Conservation (phyloP, 2,329 filamentous ascomycete species). For the Ceratocystiopsis brevicomis region DNA sequence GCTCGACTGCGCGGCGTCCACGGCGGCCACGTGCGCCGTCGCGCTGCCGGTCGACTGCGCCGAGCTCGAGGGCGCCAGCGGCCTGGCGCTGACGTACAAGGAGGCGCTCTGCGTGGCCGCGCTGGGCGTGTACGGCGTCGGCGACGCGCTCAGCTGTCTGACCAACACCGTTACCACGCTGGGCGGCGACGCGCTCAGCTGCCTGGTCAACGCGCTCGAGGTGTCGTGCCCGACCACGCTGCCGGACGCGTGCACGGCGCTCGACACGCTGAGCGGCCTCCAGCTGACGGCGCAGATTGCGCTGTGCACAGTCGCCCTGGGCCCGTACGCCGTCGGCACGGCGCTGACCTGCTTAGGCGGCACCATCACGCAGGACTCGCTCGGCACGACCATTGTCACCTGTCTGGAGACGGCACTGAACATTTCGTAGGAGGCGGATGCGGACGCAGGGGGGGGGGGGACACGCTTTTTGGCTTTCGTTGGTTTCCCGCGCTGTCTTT, state of each 20-base stretch:
- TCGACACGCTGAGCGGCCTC: not conserved
- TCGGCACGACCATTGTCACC: slow-evolving; percentile 3
- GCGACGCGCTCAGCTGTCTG: slow-evolving; percentile 4
- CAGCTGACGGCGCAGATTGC: not conserved
- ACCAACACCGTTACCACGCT: not conserved
- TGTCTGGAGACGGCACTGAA: slow-evolving; percentile 4
- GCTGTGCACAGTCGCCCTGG: slow-evolving; percentile 5
- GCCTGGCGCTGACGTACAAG: slow-evolving; percentile 10
- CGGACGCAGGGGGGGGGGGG: no score
- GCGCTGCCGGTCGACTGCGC: slow-evolving; percentile 2
- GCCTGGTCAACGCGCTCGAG: slow-evolving; percentile 3
- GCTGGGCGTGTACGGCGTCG: slow-evolving; percentile 12
- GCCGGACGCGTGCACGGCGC: slow-evolving; percentile 4
- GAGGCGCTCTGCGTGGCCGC: slow-evolving; percentile 13
- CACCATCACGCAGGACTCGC: not conserved
- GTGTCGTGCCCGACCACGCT: slow-evolving; percentile 5
- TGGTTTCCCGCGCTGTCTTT: no score
- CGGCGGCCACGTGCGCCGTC: not conserved
- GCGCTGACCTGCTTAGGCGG: slow-evolving; percentile 4
- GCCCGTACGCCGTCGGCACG: slow-evolving; percentile 3
- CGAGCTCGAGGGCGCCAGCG: not conserved
- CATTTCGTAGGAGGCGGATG: not conserved
- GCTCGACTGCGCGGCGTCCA: not conserved
- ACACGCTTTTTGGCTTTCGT: no score
- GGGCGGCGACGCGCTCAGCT: slow-evolving; percentile 4